phyloP scores from a whole-genome alignment of 2,329 filamentous ascomycete genomes.

The Orbilia quercus region DNA sequence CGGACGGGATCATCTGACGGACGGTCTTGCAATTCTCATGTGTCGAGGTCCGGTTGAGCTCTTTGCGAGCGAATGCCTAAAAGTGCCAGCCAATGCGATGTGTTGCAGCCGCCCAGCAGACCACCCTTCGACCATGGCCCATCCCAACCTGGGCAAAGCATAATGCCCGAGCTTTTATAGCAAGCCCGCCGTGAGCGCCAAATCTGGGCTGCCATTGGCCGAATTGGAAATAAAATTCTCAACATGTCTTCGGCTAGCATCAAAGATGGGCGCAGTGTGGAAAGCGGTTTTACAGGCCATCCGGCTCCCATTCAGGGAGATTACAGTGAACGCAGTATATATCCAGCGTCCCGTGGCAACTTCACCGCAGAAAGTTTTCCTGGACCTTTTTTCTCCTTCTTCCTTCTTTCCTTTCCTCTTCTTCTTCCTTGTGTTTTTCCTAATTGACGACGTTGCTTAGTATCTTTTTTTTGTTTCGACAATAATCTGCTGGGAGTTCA shows the following conservation, averaged over 20 bases:
- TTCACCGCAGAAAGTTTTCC: constrained; percentile 28
- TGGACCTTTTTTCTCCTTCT: constrained; percentile 19
- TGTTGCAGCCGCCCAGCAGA: constrained; percentile 54
- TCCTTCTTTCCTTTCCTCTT: constrained; percentile 16
- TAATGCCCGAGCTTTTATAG: constrained; percentile 43
- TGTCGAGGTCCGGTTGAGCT: constrained; percentile 26
- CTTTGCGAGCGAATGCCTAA: constrained; percentile 6
- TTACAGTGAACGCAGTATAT: constrained; percentile 49
- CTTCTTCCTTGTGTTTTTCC: constrained; percentile 41
- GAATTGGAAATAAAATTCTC: constrained; percentile 55
- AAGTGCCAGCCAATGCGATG: constrained; percentile 39
- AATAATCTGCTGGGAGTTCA: constrained; percentile 43
- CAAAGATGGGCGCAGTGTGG: constrained; percentile 34
- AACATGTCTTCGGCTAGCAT: constrained; percentile 44
- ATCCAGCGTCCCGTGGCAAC: constrained; percentile 49
- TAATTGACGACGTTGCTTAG: constrained; percentile 51
- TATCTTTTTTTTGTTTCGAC: constrained; percentile 50
- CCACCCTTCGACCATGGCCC: constrained; percentile 28
- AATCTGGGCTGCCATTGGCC: constrained; percentile 50
- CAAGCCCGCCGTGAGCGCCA: constrained; percentile 44
- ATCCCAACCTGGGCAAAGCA: constrained; percentile 51
- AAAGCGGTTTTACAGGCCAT: constrained; percentile 41
- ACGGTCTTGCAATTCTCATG: no score
- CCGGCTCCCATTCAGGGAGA: constrained; percentile 38
- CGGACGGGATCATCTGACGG: constrained; percentile 20